A percentile compares a stretch with the other conserved stretches of the same genome.
Evolutionary conservation across 768 basidiomycete genomes (phyloP).

Genomic region (Leccinum boreale): DNA sequence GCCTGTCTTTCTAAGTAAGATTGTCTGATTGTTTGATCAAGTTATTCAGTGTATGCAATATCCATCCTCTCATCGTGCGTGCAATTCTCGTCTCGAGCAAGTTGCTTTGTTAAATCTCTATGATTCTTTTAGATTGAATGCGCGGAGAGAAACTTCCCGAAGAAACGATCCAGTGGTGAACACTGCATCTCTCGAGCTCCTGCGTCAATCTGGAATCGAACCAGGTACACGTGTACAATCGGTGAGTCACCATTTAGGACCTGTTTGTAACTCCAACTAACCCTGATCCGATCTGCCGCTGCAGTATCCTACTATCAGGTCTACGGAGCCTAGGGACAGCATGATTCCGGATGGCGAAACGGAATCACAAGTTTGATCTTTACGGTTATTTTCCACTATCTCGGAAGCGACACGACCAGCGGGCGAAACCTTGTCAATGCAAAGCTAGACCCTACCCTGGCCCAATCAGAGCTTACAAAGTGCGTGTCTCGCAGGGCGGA

Average conservation of each 20-base stretch:
- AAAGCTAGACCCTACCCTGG: too few species aligned
- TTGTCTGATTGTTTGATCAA: background rate
- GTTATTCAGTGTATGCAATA: slow-evolving; percentile 12
- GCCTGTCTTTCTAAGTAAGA: background rate
- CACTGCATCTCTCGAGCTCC: background rate
- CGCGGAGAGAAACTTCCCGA: background rate
- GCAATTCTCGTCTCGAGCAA: background rate
- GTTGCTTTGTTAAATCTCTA: background rate
- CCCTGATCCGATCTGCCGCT: background rate
- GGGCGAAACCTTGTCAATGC: too few species aligned
- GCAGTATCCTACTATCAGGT: background rate
- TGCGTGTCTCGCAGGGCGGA: background rate
- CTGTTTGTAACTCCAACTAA: background rate
- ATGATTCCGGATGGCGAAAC: background rate
- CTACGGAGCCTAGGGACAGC: background rate
- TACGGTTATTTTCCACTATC: background rate
- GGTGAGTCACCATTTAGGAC: background rate
- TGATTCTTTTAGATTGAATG: background rate
- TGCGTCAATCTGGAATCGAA: background rate
- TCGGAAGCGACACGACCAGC: too few species aligned
- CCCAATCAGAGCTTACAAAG: too few species aligned
- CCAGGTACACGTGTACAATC: background rate
- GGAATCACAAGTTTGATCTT: background rate
- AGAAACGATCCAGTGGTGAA: background rate
- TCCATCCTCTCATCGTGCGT: slow-evolving; percentile 18